Evolutionary conservation across 2,329 filamentous ascomycete species (phyloP).

Genomic region (Colletotrichum plurivorum): DNA sequence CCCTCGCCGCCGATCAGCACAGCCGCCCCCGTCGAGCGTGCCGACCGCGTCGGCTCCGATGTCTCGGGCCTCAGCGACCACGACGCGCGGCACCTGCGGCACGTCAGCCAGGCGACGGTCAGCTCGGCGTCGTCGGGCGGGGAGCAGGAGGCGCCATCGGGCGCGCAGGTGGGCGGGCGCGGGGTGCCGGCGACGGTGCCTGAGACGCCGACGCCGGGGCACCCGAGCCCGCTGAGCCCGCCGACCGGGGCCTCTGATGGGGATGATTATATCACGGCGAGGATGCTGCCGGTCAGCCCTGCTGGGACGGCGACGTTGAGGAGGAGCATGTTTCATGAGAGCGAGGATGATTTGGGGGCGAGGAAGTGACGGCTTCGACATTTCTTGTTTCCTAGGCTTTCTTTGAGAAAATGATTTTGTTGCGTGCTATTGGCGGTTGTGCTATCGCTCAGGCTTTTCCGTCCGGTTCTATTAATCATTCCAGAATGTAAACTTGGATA

Average conservation of each 20-base stretch:
- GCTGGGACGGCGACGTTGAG: conserved; percentile 44
- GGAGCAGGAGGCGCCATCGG: conserved; percentile 1
- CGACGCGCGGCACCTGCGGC: conserved; percentile 56
- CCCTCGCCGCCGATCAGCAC: conserved; percentile 19
- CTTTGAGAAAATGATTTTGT: background rate
- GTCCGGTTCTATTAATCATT: too few relatives aligned
- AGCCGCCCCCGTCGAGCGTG: conserved; percentile 38
- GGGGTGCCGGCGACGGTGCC: conserved; percentile 26
- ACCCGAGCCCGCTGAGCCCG: conserved; percentile 44
- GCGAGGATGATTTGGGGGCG: conserved; percentile 51
- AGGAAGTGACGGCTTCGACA: too few relatives aligned
- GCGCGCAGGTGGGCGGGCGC: conserved; percentile 16
- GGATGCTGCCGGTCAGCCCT: conserved; percentile 37
- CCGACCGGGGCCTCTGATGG: conserved; percentile 44
- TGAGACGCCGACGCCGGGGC: conserved; percentile 32
- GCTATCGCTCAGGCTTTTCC: too few relatives aligned
- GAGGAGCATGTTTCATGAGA: conserved; percentile 59
- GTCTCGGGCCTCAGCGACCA: conserved; percentile 58
- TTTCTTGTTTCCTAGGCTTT: too few relatives aligned
- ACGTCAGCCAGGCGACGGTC: conserved; percentile 58
- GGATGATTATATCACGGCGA: conserved; percentile 46
- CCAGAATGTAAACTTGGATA: too few relatives aligned
- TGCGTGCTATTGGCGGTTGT: too few relatives aligned
- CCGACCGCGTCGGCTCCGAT: conserved; percentile 53
- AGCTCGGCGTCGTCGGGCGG: conserved; percentile 46